A percentile compares a stretch with the other conserved stretches of the same genome.
These are phyloP conservation scores for Claviceps sp. DNA, from an alignment of 2,329 filamentous ascomycete genomes.

Conservation along the genomic window DNA sequence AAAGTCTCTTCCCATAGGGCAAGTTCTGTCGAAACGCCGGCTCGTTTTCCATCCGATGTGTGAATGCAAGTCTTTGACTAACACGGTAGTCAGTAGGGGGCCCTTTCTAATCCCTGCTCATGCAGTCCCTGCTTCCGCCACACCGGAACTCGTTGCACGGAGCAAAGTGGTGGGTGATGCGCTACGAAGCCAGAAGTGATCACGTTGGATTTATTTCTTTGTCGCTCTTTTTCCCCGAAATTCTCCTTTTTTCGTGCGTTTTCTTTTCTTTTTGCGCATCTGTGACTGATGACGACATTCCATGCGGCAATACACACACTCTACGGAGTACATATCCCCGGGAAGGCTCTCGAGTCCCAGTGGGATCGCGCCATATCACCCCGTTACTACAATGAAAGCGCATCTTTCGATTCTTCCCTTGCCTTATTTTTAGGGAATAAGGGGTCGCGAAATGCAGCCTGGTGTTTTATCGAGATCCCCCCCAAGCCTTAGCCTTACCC, in stretches of 20 bases:
- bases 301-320: too few species aligned
- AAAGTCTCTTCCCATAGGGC: too few species aligned
- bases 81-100: neutral
- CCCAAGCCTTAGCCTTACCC: neutral
- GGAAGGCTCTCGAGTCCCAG: too few species aligned
- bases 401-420: neutral
- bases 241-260: neutral
- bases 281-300: neutral
- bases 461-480: neutral
- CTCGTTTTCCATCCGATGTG: conserved; percentile 1
- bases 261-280: neutral
- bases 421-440: neutral
- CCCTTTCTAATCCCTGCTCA: neutral
- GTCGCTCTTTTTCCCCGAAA: too few species aligned
- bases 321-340: neutral
- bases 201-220: too few species aligned
- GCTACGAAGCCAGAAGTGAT: neutral
- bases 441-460: neutral
- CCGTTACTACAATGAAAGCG: neutral
- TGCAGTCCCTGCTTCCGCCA: conserved; percentile 1
- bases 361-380: too few species aligned
- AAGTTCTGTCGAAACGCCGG: neutral
- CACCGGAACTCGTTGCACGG: conserved; percentile 2
- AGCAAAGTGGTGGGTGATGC: neutral
- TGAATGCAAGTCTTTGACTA: neutral